Conservation (phyloP, 1,284 basidiomycete species). For the Chiua sp. region DNA sequence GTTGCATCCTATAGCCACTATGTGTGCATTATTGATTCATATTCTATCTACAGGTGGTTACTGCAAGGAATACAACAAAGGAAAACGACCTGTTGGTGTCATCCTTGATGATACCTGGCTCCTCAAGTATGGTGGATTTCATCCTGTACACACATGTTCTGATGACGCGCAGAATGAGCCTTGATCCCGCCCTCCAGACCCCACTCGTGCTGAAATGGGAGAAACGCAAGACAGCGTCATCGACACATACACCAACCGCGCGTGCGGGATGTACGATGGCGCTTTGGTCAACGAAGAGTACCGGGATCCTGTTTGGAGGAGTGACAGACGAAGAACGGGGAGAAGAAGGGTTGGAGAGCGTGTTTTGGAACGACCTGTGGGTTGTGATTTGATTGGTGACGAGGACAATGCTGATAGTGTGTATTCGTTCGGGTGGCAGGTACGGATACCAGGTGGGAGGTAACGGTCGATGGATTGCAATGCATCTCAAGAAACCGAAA, state of each 20-base stretch:
- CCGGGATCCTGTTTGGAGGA: conserved; percentile 89
- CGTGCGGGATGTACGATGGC: conserved; percentile 89
- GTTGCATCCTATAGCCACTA: not conserved
- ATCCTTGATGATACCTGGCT: conserved; percentile 95
- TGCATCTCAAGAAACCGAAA: conserved; percentile 76
- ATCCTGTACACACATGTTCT: not conserved
- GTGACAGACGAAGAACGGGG: conserved; percentile 89
- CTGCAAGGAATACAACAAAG: conserved; percentile 91
- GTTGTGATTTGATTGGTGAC: conserved; percentile 24
- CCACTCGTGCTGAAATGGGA: conserved; percentile 82
- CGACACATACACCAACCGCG: conserved; percentile 53
- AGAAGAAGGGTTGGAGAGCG: conserved; percentile 86
- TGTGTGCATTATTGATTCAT: not conserved
- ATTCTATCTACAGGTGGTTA: conserved; percentile 70
- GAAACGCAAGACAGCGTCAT: conserved; percentile 73
- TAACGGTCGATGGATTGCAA: conserved; percentile 81
- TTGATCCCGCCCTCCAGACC: conserved; percentile 35
- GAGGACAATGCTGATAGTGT: not conserved
- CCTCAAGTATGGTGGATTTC: conserved; percentile 57
- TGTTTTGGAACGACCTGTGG: conserved; percentile 87
- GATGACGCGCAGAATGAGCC: conserved; percentile 39
- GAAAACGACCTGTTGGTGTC: conserved; percentile 85
- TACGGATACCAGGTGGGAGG: conserved; percentile 83
- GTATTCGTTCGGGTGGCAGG: conserved; percentile 42
- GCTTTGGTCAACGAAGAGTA: conserved; percentile 69